These are phyloP conservation scores for Solanum habrochaites DNA, from an alignment of 257 asterid genomes.

Conservation along the genomic window DNA sequence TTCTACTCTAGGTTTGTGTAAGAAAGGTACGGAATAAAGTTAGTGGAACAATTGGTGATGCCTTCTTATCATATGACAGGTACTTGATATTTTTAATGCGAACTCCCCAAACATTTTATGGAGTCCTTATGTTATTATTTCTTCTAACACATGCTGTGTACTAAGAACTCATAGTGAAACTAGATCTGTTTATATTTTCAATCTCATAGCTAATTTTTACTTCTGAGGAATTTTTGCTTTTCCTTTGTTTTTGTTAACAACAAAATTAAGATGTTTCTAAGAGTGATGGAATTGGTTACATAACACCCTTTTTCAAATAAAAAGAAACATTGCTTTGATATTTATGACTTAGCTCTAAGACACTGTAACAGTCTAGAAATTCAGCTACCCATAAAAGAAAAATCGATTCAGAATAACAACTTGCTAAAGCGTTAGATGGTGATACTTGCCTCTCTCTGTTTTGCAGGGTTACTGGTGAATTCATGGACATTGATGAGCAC, in stretches of 20 bases:
- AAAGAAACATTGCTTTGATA: background rate
- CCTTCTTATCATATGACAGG: slow-evolving; percentile 71
- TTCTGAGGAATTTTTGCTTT: background rate
- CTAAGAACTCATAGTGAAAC: background rate
- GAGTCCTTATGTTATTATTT: background rate
- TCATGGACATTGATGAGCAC: slow-evolving; percentile 33
- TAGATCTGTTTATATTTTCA: background rate
- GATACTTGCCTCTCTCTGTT: background rate
- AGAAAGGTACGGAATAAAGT: slow-evolving; percentile 95
- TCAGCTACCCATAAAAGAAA: background rate
- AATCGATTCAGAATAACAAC: background rate
- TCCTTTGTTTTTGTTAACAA: no score
- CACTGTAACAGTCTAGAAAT: background rate
- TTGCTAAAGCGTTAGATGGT: background rate
- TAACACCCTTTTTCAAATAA: background rate
- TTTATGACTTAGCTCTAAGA: background rate
- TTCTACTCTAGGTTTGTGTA: slow-evolving; percentile 59
- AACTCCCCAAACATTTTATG: background rate
- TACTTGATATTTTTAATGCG: slow-evolving; percentile 5
- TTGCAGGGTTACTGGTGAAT: slow-evolving; percentile 70
- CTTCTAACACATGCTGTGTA: background rate
- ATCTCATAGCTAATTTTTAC: background rate
- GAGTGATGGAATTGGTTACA: background rate
- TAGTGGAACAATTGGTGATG: slow-evolving; percentile 83
- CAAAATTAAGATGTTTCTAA: background rate